Conservation (phyloP, 2,329 filamentous ascomycete genomes). For the Aureobasidium mangrovei region DNA sequence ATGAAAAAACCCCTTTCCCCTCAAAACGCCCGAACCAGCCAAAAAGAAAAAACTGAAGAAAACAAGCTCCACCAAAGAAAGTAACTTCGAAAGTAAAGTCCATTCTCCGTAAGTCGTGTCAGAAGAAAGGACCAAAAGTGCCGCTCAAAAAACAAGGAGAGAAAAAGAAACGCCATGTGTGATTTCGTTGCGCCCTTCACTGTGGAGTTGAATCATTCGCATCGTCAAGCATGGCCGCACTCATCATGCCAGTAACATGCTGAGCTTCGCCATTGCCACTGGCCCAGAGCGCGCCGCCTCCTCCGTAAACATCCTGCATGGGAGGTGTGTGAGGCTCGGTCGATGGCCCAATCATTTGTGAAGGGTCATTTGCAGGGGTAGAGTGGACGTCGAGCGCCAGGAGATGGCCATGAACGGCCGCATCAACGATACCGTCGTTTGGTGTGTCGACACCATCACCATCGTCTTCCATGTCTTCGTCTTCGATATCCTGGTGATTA, state of each 20-base stretch:
- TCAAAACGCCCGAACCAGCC: too few species aligned
- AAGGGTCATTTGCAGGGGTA: not conserved
- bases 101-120: too few species aligned
- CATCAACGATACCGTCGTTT: constrained; percentile 3
- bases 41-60: too few species aligned
- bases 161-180: too few species aligned
- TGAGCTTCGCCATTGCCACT: constrained; percentile 20
- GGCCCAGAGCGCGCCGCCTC: constrained; percentile 9
- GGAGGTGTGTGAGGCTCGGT: not conserved
- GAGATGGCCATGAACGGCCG: constrained; percentile 17
- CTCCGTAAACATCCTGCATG: not conserved
- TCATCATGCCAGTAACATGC: constrained; percentile 31
- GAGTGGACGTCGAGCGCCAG: constrained; percentile 26
- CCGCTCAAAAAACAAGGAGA: too few species aligned
- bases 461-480: constrained; percentile 23
- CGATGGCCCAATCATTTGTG: not conserved
- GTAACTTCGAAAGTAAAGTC: too few species aligned
- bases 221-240: constrained; percentile 30
- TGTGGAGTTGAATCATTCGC: constrained; percentile 23
- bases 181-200: not conserved
- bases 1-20: too few species aligned
- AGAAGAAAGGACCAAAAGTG: too few species aligned
- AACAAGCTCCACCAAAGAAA: too few species aligned
- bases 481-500: constrained; percentile 17
- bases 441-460: constrained; percentile 16